Conservation (phyloP, 140 eudicot genomes). For the Erigeron philadelphicus region DNA sequence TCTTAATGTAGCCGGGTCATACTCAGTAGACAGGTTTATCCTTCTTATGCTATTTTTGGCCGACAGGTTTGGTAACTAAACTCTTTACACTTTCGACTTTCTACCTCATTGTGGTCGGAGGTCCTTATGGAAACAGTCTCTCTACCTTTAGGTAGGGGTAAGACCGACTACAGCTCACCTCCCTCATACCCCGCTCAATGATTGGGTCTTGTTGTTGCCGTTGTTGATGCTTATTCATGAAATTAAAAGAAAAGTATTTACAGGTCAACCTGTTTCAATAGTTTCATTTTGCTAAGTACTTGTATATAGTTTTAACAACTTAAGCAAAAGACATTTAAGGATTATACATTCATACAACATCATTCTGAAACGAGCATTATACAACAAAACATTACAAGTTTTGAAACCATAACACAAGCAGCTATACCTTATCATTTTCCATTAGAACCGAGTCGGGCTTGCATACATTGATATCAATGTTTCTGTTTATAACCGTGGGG, state of each 20-base stretch:
- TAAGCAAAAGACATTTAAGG: constrained; percentile 19
- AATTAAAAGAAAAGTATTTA: neutral
- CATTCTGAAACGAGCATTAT: constrained; percentile 28
- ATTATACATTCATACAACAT: constrained; percentile 29
- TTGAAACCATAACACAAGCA: constrained; percentile 31
- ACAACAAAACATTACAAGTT: constrained; percentile 27
- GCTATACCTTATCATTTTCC: constrained; percentile 30
- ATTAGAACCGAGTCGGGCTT: constrained; percentile 9
- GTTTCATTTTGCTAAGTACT: neutral
- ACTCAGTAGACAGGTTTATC: too few relatives aligned
- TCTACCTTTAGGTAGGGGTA: too few relatives aligned
- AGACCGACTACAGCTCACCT: too few relatives aligned
- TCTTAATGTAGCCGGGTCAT: too few relatives aligned
- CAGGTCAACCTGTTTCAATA: neutral
- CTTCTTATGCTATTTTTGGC: too few relatives aligned
- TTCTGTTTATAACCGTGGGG: constrained; percentile 45
- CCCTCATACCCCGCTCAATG: too few relatives aligned
- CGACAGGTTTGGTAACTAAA: too few relatives aligned
- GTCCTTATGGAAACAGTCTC: too few relatives aligned
- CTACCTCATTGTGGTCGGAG: too few relatives aligned
- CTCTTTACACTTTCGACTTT: too few relatives aligned
- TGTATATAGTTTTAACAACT: neutral
- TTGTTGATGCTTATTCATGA: too few relatives aligned
- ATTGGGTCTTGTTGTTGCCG: too few relatives aligned
- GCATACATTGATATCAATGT: constrained; percentile 5